Conservation (phyloP, 2,329 filamentous ascomycete genomes). For the Albifimbria verrucaria region DNA sequence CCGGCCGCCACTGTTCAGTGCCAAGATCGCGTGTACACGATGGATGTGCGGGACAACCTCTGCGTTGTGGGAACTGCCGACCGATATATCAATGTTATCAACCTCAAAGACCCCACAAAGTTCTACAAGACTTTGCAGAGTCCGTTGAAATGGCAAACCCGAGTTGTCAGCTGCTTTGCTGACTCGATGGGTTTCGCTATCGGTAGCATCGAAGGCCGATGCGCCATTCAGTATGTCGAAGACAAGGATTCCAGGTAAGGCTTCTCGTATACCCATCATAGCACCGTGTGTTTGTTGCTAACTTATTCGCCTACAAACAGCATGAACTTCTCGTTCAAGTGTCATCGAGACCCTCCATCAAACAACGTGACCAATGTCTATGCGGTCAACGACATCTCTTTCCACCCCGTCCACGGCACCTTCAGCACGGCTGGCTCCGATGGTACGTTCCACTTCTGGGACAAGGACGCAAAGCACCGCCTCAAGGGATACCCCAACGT, state of each 20-base stretch:
- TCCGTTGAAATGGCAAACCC: conserved; percentile 96
- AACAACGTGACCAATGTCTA: conserved; percentile 84
- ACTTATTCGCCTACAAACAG: conserved; percentile 34
- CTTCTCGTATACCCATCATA: neutral
- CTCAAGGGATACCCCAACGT: conserved; percentile 85
- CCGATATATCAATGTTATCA: conserved; percentile 92
- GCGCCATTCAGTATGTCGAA: conserved; percentile 97
- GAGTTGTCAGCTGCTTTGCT: conserved; percentile 90
- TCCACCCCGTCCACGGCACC: conserved; percentile 96
- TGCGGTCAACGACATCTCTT: conserved; percentile 94
- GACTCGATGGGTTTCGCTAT: conserved; percentile 92
- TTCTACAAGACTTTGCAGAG: conserved; percentile 97
- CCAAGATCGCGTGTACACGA: conserved; percentile 81
- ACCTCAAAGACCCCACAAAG: conserved; percentile 80
- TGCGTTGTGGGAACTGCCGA: conserved; percentile 92
- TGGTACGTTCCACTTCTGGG: conserved; percentile 96
- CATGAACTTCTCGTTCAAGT: conserved; percentile 98
- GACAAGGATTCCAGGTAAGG: conserved; percentile 81
- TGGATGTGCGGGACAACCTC: conserved; percentile 86
- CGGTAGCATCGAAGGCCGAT: conserved; percentile 93
- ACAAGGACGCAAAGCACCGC: conserved; percentile 85
- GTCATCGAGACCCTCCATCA: conserved; percentile 79
- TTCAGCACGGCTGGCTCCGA: conserved; percentile 95
- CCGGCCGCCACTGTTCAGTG: conserved; percentile 63
- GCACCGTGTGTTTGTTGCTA: conserved; percentile 10